A percentile compares a stretch with the other conserved stretches of the same genome.
These are phyloP conservation scores for Elaeagnus macrophylla DNA, from an alignment of 306 rosid genomes.

Conservation along the genomic window DNA sequence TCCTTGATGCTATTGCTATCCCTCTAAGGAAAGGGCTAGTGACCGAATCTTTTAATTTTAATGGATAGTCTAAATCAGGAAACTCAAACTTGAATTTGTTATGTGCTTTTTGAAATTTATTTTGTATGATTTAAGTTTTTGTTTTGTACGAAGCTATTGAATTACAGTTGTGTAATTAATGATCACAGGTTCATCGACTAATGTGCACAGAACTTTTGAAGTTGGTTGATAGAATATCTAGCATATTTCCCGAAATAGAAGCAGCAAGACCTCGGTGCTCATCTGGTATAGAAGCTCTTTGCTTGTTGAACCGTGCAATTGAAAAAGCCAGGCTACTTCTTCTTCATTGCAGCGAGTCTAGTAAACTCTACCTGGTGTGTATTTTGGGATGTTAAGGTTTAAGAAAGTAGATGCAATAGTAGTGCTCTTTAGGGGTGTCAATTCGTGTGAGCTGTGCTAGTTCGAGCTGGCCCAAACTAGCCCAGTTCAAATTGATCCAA, in stretches of 20 bases:
- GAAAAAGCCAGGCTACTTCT: conserved; percentile 51
- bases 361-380: conserved; percentile 84
- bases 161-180: conserved; percentile 18
- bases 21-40: no score
- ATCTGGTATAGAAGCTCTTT: conserved; percentile 57
- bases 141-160: conserved; percentile 3
- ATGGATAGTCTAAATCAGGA: no score
- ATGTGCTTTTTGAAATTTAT: conserved; percentile 3
- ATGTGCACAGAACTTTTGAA: conserved; percentile 57
- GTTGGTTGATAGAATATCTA: conserved; percentile 36
- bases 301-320: conserved; percentile 37
- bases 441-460: no score
- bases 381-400: conserved; percentile 14
- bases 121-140: conserved; percentile 14
- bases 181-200: conserved; percentile 52
- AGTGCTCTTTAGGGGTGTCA: neutral
- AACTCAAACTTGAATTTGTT: neutral
- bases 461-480: no score
- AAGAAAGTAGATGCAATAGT: conserved; percentile 7
- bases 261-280: conserved; percentile 69
- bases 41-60: no score
- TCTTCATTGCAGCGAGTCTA: conserved; percentile 55
- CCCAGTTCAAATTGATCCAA: no score
- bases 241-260: conserved; percentile 61
- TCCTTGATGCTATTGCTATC: no score